phyloP scores from a whole-genome alignment of 352 stramenopile genomes.

The Pythium angustatum region DNA sequence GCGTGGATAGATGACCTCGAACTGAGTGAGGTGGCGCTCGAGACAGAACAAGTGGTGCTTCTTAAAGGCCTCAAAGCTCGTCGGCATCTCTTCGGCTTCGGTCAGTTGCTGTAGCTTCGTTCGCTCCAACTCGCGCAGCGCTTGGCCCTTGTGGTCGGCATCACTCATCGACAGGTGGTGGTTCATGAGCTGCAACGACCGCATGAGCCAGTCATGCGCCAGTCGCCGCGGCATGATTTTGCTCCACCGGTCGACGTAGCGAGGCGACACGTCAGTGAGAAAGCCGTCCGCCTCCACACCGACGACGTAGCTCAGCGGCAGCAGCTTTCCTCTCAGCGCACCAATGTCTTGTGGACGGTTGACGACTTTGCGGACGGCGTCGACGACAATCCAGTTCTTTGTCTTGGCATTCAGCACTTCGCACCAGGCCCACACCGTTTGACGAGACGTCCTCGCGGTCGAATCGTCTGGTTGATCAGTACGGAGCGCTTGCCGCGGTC shows the following conservation, averaged over 20 bases:
- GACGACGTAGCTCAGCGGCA: constrained; percentile 66
- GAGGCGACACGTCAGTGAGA: constrained; percentile 62
- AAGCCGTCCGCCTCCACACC: constrained; percentile 47
- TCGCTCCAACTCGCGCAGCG: constrained; percentile 34
- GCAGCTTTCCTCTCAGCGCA: constrained; percentile 42
- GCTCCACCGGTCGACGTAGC: constrained; percentile 68
- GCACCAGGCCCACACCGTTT: constrained; percentile 54
- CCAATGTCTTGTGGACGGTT: constrained; percentile 53
- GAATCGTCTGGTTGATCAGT: neutral
- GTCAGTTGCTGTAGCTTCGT: constrained; percentile 36
- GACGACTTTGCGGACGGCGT: constrained; percentile 51
- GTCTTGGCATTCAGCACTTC: constrained; percentile 63
- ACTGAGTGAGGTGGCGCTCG: constrained; percentile 64
- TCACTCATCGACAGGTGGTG: constrained; percentile 18
- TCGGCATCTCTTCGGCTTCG: constrained; percentile 65
- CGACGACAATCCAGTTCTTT: constrained; percentile 60
- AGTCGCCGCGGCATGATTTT: constrained; percentile 55
- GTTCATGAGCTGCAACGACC: constrained; percentile 48
- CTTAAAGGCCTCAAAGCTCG: constrained; percentile 71
- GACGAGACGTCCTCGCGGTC: neutral
- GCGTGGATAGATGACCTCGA: constrained; percentile 71
- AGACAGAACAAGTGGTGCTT: constrained; percentile 83
- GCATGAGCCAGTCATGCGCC: constrained; percentile 53
- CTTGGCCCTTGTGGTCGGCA: neutral
- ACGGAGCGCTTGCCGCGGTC: constrained; percentile 10